These are phyloP conservation scores for Aspergillus fructus DNA, from an alignment of 2,329 filamentous ascomycete genomes.

Conservation along the genomic window DNA sequence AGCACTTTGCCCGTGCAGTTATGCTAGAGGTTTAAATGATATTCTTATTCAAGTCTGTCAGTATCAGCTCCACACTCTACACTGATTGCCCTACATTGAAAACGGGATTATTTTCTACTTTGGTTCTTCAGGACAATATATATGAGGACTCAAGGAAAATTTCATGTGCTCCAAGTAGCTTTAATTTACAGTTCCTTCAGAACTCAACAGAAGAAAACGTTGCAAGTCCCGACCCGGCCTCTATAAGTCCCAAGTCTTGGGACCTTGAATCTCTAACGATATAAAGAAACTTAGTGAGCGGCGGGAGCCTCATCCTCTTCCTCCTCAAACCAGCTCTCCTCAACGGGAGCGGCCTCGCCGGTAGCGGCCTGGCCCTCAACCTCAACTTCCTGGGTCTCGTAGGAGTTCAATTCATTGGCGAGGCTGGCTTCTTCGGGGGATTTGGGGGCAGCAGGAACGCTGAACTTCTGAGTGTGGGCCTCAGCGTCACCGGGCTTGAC, in stretches of 20 bases:
- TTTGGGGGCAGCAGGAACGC: conserved; percentile 72
- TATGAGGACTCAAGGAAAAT: conserved; percentile 12
- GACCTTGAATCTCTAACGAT: conserved; percentile 27
- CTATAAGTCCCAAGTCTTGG: conserved; percentile 27
- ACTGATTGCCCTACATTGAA: neutral
- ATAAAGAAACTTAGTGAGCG: conserved; percentile 40
- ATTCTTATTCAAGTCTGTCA: neutral
- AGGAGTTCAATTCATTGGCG: conserved; percentile 85
- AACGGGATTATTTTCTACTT: neutral
- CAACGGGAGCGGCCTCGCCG: conserved; percentile 60
- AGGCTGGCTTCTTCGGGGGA: conserved; percentile 95
- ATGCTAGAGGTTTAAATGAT: neutral
- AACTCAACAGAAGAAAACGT: conserved; percentile 19
- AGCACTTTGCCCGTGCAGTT: neutral
- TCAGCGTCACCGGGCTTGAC: conserved; percentile 85
- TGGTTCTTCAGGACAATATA: neutral
- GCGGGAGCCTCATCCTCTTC: conserved; percentile 55
- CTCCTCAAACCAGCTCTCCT: conserved; percentile 81
- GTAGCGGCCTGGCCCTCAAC: conserved; percentile 79
- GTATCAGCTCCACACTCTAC: neutral
- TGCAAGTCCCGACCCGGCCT: conserved; percentile 27
- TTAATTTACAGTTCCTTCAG: conserved; percentile 29
- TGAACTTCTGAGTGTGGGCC: conserved; percentile 88
- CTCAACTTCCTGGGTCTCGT: conserved; percentile 92
- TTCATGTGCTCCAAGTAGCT: conserved; percentile 27